Evolutionary conservation across 768 basidiomycete species (phyloP).

Genomic region (Lactarius tabidus): DNA sequence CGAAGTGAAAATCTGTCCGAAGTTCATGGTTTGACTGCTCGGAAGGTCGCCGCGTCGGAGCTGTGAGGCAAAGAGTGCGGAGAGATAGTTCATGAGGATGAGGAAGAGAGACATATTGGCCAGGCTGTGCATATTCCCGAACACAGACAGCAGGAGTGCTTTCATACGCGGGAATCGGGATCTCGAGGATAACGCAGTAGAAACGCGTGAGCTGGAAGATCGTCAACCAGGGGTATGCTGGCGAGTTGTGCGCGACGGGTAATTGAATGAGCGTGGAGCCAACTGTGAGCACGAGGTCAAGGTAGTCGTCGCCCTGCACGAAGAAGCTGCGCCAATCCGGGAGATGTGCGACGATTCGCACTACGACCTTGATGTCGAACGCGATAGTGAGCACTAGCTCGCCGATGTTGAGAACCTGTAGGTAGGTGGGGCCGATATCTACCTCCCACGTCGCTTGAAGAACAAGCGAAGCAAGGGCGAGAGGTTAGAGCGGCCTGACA

Average conservation of each 20-base stretch:
- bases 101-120: conserved; percentile 91
- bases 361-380: conserved; percentile 84
- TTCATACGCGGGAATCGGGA: conserved; percentile 93
- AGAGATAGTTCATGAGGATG: conserved; percentile 80
- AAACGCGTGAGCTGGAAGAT: conserved; percentile 83
- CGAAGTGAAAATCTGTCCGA: conserved; percentile 76
- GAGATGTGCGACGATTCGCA: conserved; percentile 64
- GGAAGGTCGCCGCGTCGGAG: conserved; percentile 79
- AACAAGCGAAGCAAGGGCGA: conserved; percentile 62
- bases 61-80: conserved; percentile 78
- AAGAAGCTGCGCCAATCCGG: conserved; percentile 86
- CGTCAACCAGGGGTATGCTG: conserved; percentile 84
- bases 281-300: conserved; percentile 75
- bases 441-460: conserved; percentile 68
- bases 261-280: conserved; percentile 79
- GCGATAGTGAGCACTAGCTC: conserved; percentile 76
- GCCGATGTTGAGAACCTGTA: conserved; percentile 50
- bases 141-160: conserved; percentile 80
- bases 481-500: conserved; percentile 77
- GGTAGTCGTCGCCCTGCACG: conserved; percentile 51
- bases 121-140: conserved; percentile 88
- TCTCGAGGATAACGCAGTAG: conserved; percentile 85
- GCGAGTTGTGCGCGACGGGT: conserved; percentile 61
- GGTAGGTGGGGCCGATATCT: conserved; percentile 44
- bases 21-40: conserved; percentile 55